Percentiles rank a stretch among this genome's conserved stretches.
phyloP scores from a whole-genome alignment of 2,329 filamentous ascomycete species.

The Curvularia hawaiiensis region DNA sequence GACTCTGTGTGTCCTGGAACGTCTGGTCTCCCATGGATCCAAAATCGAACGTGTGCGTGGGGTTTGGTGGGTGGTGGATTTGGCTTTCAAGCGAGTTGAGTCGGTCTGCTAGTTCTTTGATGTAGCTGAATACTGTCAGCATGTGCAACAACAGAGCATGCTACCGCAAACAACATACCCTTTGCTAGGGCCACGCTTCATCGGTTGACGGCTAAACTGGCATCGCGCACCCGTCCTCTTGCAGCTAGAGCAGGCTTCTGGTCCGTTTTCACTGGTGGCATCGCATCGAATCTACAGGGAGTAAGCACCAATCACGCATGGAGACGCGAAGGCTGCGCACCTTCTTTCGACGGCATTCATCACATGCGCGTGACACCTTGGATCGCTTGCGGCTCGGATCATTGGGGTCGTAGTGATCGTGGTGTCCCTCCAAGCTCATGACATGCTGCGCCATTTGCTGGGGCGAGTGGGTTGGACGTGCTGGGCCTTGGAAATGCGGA shows the following conservation, averaged over 20 bases:
- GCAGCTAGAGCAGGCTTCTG: conserved; percentile 49
- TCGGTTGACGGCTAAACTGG: conserved; percentile 49
- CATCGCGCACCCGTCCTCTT: conserved; percentile 48
- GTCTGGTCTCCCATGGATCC: conserved; percentile 35
- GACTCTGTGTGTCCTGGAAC: conserved; percentile 37
- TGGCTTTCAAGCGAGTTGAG: conserved; percentile 47
- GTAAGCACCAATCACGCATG: conserved; percentile 20
- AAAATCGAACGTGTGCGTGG: conserved; percentile 41
- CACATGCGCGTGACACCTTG: conserved; percentile 50
- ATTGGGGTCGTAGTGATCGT: conserved; percentile 42
- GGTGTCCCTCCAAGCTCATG: conserved; percentile 45
- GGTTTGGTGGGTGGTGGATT: conserved; percentile 38
- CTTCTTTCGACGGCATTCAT: conserved; percentile 51
- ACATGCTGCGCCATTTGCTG: conserved; percentile 49
- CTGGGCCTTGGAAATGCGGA: conserved; percentile 43
- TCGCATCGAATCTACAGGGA: conserved; percentile 46
- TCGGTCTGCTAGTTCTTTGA: conserved; percentile 49
- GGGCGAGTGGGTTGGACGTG: conserved; percentile 45
- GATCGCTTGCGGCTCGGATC: conserved; percentile 47
- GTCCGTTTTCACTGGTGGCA: conserved; percentile 48
- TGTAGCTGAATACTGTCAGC: conserved; percentile 40
- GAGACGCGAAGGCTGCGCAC: conserved; percentile 24
- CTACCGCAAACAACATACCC: conserved; percentile 29
- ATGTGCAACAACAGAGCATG: background rate
- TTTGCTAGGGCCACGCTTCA: conserved; percentile 51